Evolutionary conservation across 352 stramenopile genomes (phyloP), one percentile per base, ranked within the genome.

Genomic region (Phytophthora tubulina): DNA sequence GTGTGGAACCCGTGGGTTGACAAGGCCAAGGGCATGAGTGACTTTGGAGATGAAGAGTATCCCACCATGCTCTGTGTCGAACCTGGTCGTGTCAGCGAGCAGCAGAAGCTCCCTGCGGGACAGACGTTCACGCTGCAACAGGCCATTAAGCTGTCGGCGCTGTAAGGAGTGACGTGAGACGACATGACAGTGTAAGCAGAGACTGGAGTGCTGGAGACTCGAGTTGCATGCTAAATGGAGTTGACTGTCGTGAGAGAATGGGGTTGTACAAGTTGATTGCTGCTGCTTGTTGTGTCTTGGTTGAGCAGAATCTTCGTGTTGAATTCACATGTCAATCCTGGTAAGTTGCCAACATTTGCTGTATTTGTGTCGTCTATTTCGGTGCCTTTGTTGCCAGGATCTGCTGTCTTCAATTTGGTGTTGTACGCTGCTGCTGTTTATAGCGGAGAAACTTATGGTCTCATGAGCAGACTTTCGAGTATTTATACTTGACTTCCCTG

Each of bases 31-130:
- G 79, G 71, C 42, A 98, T 99, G 90, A 75, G 75, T 56, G 96
- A 99, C 81, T 99, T 99, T 81, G 93, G 84, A 39, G 89, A 98
- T 69, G 96, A 99, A 49, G 93, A 98, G 78, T 98, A 98, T 72
- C 61, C 91, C 49, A 84, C 89, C 35, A 99, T 99, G 96, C 86
- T 99, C 67, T 99, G 97, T 73, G 89, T 99, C 45, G 96, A 99
- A 77, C 96, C 97, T 10, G 96, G 96, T 17, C 79, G 89, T 44
- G 89, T 96, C 27, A 95, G 84, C 52, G 69, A 88, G 64, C 72
- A 81, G 61, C 87, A 93, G 70, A 82, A 76, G 57, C 85, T 95
- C 32, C 77, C 73, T 13, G 72, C 75, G 0, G 80, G 82, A 50
- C 76, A 83, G 39, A 80, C 83, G 2, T 94, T 84, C 72, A 91